phyloP scores from a whole-genome alignment of 805 yeast genomes.

The Kluyveromyces lactis region DNA sequence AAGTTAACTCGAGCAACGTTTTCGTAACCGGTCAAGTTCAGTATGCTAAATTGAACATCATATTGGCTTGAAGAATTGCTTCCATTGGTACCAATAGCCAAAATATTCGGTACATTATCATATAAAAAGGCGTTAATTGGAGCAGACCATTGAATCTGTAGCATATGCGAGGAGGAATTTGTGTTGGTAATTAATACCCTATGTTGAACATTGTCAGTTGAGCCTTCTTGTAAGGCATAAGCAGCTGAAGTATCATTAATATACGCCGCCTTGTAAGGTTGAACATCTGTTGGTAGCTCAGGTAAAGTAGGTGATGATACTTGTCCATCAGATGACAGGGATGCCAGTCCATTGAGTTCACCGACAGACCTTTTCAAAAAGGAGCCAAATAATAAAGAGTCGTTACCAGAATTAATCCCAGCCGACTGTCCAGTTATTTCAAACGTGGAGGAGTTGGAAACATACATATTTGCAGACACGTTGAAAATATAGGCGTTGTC shows the following conservation, averaged over 20 bases:
- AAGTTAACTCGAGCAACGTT: conserved; percentile 31
- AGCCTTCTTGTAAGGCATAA: conserved; percentile 43
- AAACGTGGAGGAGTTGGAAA: conserved; percentile 19
- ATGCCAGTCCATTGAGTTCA: conserved; percentile 15
- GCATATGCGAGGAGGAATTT: conserved; percentile 1
- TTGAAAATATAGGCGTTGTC: conserved; percentile 25
- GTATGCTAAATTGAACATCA: conserved; percentile 13
- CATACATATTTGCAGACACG: conserved; percentile 14
- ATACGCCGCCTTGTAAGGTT: conserved; percentile 10
- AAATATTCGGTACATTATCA: conserved; percentile 17
- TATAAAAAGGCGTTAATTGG: conserved; percentile 18
- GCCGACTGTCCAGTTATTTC: conserved; percentile 19
- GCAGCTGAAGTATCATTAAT: conserved; percentile 43
- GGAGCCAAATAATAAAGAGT: conserved; percentile 29
- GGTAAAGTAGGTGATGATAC: conserved; percentile 13
- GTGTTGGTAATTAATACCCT: conserved; percentile 6
- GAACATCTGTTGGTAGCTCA: conserved; percentile 4
- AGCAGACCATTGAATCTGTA: conserved; percentile 14
- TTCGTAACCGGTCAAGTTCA: conserved; percentile 39
- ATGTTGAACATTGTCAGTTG: conserved; percentile 1
- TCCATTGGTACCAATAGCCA: conserved; percentile 16
- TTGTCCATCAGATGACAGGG: not conserved
- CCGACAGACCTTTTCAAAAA: conserved; percentile 11
- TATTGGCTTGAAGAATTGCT: not conserved
- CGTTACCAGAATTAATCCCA: conserved; percentile 25